A percentile compares a stretch with the other conserved stretches of the same genome.
Conservation (phyloP, 768 basidiomycete species). For the Roridomyces roridus region DNA sequence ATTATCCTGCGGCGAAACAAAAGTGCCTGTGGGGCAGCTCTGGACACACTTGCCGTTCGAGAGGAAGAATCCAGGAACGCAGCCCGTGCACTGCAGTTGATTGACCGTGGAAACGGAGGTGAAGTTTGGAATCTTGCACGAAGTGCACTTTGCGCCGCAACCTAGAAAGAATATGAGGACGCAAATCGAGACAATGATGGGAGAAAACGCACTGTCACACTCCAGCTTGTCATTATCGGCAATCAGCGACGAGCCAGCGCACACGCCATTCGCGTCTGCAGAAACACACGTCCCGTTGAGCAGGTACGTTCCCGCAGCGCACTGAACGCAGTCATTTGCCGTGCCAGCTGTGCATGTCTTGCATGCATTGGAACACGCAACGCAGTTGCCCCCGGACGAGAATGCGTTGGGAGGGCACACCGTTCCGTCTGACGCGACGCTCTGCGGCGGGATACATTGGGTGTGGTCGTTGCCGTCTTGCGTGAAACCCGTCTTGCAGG, state of each 20-base stretch:
- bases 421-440: conserved; percentile 57
- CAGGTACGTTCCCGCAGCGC: conserved; percentile 62
- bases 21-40: conserved; percentile 75
- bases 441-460: conserved; percentile 62
- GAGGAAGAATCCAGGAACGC: conserved; percentile 79
- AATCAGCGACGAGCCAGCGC: conserved; percentile 67
- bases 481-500: conserved; percentile 73
- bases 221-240: conserved; percentile 80
- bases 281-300: conserved; percentile 74
- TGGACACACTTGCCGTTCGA: conserved; percentile 72
- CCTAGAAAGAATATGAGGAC: conserved; percentile 42
- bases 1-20: conserved; percentile 74
- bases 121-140: conserved; percentile 77
- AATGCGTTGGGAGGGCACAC: conserved; percentile 73
- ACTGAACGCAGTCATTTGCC: conserved; percentile 72
- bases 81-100: conserved; percentile 76
- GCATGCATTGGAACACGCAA: conserved; percentile 66
- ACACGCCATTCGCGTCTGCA: conserved; percentile 70
- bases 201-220: conserved; percentile 70
- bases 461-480: conserved; percentile 67
- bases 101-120: conserved; percentile 65
- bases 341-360: conserved; percentile 70
- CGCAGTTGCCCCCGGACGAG: conserved; percentile 55
- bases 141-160: conserved; percentile 79
- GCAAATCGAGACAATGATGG: not conserved